Evolutionary conservation across 2,329 filamentous ascomycete species (phyloP), one percentile per base, ranked within the genome.

Genomic region (Fusarium nisikadoi): DNA sequence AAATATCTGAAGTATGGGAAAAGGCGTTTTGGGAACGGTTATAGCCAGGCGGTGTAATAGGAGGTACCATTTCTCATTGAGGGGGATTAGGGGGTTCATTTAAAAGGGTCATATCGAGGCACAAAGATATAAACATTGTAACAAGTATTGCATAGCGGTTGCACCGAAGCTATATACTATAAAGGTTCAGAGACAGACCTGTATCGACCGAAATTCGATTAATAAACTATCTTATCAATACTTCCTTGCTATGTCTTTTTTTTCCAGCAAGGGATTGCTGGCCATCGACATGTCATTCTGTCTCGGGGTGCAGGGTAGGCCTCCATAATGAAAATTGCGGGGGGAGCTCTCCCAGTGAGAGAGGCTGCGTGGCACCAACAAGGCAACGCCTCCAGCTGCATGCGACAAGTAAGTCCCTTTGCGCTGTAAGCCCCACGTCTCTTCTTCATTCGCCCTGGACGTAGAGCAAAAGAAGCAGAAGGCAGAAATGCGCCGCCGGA

Each of bases 1-100:
- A 99, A 99, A 83, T 97, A 92, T 84, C 88, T 88, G 77, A 88
- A 86, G 77, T 88, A 90, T 74, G 86, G 90, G 54, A 85, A 84
- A 77, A 84, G 86, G 80, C 86, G 87, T 77, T 80, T 89, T 66
- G 85, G 86, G n/a, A 82, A 81, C 67, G 88, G 89, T 59, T 93
- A 93, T 79, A 92, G 90, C 79, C 88, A 90, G 79, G 86, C 88
- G 75, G 90, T 92, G 71, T 92, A 85, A 69, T 92, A 84, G 65
- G 41, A 42, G 63, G 38, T n/a, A 49, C 50, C 43, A 49, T 55
- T 43, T 69, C 45, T 36, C 25, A 56, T 57, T 50, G 35, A 46
- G 29, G 23, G 29, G 31, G 55, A 29, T 20, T 36, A 47, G 17
- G 45, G 29, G 42, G 19, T 39, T 49, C 45, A 38, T 38, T 54